These are phyloP conservation scores for Lactarius sp. DNA, from an alignment of 768 basidiomycete species.

Conservation along the genomic window DNA sequence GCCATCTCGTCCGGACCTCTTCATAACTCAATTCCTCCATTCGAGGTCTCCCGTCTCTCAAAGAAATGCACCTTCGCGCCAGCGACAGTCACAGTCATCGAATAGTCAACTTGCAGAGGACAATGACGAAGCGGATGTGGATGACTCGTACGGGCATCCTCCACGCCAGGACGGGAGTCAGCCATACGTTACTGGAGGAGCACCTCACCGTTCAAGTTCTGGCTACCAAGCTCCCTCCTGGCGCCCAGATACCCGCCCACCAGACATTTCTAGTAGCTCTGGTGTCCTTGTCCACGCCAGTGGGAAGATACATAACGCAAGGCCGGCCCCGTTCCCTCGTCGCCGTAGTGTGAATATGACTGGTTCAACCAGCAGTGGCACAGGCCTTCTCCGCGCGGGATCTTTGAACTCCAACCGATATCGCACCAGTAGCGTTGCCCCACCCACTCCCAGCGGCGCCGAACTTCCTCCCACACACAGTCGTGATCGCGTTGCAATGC, in stretches of 20 bases:
- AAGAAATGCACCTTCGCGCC: conserved; percentile 6
- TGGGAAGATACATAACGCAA: conserved; percentile 34
- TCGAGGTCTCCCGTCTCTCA: conserved; percentile 15
- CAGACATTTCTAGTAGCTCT: conserved; percentile 7
- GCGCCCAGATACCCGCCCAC: neutral
- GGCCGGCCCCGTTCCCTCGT: conserved; percentile 37
- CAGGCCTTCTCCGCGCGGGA: too few species aligned
- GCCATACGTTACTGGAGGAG: conserved; percentile 7
- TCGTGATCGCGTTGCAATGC: too few species aligned
- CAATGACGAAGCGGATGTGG: conserved; percentile 5
- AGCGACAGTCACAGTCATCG: conserved; percentile 3
- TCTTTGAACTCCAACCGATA: too few species aligned
- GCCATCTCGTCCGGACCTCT: conserved; percentile 1
- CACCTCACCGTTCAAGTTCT: conserved; percentile 15
- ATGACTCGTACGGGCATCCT: conserved; percentile 7
- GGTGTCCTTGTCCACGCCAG: conserved; percentile 27
- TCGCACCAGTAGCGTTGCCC: conserved; percentile 25
- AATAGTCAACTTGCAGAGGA: conserved; percentile 3
- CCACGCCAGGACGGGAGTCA: neutral
- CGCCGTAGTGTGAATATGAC: too few species aligned
- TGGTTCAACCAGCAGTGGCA: too few species aligned
- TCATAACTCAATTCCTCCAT: neutral
- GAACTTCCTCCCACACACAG: too few species aligned
- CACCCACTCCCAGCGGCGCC: conserved; percentile 13
- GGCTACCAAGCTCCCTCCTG: conserved; percentile 7